Percentiles rank a stretch among this genome's conserved stretches.
Conservation (phyloP, 2,329 filamentous ascomycete species). For the Scytalidium sp. region DNA sequence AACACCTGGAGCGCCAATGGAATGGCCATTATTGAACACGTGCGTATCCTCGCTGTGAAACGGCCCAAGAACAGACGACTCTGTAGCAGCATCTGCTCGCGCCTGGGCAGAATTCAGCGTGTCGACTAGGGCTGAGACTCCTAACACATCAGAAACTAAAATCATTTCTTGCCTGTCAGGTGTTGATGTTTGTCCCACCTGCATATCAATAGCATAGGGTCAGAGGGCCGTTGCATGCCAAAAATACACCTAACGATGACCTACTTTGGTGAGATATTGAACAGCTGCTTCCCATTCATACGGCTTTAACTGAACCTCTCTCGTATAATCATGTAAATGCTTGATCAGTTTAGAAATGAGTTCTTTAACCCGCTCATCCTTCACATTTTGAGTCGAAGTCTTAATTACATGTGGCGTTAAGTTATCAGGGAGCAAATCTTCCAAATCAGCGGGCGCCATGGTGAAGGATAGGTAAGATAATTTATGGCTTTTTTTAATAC, state of each 20-base stretch:
- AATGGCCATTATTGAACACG: background rate
- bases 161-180: constrained; percentile 70
- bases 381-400: background rate
- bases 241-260: too few relatives aligned
- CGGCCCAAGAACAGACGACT: constrained; percentile 78
- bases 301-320: constrained; percentile 72
- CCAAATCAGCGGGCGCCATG: background rate
- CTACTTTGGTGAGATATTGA: constrained; percentile 61
- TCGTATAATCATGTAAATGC: constrained; percentile 76
- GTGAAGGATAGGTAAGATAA: background rate
- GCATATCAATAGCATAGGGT: too few relatives aligned
- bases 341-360: constrained; percentile 63
- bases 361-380: constrained; percentile 24
- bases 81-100: constrained; percentile 19
- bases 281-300: constrained; percentile 78
- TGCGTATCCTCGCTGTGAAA: background rate
- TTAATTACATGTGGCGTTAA: background rate
- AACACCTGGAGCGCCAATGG: background rate
- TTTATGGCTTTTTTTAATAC: background rate
- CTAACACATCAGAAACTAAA: constrained; percentile 70
- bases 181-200: constrained; percentile 61
- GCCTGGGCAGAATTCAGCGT: background rate
- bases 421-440: background rate
- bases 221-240: too few relatives aligned
- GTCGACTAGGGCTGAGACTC: constrained; percentile 24